These are phyloP conservation scores for Nannochloropsis gaditana DNA, from an alignment of 108 stramenopile species.

Conservation along the genomic window DNA sequence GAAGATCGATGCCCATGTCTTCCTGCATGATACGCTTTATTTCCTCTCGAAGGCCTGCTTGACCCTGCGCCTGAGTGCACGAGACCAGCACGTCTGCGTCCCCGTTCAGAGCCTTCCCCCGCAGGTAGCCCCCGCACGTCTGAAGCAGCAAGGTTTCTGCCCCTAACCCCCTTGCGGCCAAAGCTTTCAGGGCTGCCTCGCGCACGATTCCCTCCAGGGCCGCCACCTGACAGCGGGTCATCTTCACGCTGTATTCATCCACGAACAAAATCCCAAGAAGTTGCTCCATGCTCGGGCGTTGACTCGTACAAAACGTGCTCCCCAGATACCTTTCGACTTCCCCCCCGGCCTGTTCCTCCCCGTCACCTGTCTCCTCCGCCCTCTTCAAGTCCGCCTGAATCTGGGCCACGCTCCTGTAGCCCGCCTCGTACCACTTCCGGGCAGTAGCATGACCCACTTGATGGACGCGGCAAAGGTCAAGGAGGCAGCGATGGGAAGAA, in stretches of 20 bases:
- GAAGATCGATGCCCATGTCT: not conserved
- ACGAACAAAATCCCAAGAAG: not conserved
- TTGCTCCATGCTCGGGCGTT: not conserved
- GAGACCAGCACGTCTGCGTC: not conserved
- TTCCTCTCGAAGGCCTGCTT: not conserved
- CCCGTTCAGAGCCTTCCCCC: not conserved
- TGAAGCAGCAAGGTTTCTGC: not conserved
- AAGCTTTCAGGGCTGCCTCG: not conserved
- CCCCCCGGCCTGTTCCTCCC: not conserved
- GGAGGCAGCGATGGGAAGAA: not conserved
- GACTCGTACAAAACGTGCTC: not conserved
- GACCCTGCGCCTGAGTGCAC: not conserved
- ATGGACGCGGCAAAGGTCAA: not conserved
- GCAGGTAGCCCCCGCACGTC: not conserved
- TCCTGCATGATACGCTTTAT: not conserved
- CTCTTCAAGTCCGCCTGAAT: conserved; percentile 1
- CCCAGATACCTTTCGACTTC: not conserved
- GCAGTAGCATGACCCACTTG: not conserved
- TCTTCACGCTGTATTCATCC: conserved; percentile 12
- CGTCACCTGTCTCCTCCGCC: not conserved
- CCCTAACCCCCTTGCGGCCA: not conserved
- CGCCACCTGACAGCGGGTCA: not conserved
- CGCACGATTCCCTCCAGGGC: not conserved
- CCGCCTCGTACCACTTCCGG: not conserved
- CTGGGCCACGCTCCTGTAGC: not conserved